phyloP scores from a whole-genome alignment of 2,329 filamentous ascomycete species.

The Fusarium citri region DNA sequence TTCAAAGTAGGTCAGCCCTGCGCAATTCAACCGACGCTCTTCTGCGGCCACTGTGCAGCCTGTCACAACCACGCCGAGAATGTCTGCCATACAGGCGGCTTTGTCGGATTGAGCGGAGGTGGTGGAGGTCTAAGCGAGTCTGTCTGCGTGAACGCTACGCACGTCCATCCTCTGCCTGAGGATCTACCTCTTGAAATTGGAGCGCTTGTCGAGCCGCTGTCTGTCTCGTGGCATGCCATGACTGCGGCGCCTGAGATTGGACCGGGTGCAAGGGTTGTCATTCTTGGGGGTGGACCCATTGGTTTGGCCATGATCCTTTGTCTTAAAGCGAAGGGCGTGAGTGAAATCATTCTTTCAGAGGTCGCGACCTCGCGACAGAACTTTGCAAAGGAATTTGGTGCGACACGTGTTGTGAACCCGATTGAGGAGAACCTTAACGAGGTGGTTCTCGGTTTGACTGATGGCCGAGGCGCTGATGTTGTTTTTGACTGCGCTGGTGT shows the following conservation, averaged over 20 bases:
- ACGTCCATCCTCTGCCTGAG: slow-evolving; percentile 63
- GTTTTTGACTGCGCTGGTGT: slow-evolving; percentile 73
- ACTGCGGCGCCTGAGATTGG: slow-evolving; percentile 57
- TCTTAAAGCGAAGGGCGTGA: slow-evolving; percentile 59
- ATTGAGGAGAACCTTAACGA: slow-evolving; percentile 60
- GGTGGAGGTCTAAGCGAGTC: slow-evolving; percentile 67
- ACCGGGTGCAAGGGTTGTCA: slow-evolving; percentile 58
- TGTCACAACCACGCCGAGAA: slow-evolving; percentile 66
- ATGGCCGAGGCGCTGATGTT: slow-evolving; percentile 64
- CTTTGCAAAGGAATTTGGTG: slow-evolving; percentile 58
- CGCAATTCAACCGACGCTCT: slow-evolving; percentile 70
- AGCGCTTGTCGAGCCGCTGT: slow-evolving; percentile 64
- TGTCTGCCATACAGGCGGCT: slow-evolving; percentile 62
- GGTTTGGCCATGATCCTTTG: slow-evolving; percentile 61
- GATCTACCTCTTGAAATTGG: slow-evolving; percentile 63
- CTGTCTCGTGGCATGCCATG: slow-evolving; percentile 60
- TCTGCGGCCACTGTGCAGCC: slow-evolving; percentile 65
- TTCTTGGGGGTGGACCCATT: slow-evolving; percentile 64
- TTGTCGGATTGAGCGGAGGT: slow-evolving; percentile 54
- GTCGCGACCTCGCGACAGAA: slow-evolving; percentile 55
- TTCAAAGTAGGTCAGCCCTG: slow-evolving; percentile 67
- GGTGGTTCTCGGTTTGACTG: slow-evolving; percentile 59
- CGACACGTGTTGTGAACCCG: slow-evolving; percentile 57
- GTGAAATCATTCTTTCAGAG: slow-evolving; percentile 60
- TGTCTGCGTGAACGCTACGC: slow-evolving; percentile 62